Base-by-base conservation (phyloP, 2,329 filamentous ascomycete genomes). In the Colletotrichum somersetense region DNA sequence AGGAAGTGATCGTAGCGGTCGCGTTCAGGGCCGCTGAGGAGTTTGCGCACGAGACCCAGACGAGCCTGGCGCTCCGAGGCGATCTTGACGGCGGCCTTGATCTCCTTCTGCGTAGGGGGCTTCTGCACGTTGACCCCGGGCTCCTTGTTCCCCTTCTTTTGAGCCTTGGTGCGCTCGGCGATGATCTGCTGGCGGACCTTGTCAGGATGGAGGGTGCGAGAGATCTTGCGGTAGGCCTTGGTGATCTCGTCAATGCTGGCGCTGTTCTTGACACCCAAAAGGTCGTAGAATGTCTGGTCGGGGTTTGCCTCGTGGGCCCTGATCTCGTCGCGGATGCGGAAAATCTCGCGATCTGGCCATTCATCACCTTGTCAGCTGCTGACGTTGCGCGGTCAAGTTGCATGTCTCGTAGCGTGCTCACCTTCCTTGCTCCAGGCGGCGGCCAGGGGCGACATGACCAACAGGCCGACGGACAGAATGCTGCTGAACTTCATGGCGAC, bases 1-100 rank as follows among this genome's bases (percentile, higher is more conserved):
- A 98, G 84, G 85, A 98, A 99, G 82, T 98, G 92, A 81, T 99
- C 96, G 83, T 99, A 99, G 74, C 96, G 92, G 76, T 94, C 93
- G 74, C 96, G 90, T 66, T 89, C 89, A 3, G 92, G 86, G 1
- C 96, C 94, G 77, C 93, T 91, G 64, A 99, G 91, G 78, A 99
- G 93, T 79, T 94, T 93, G 76, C 92, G 91, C 66, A 98, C 93
- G 78, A 97, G 89, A 74, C 92, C 92, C 52, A 99, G 88, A 52
- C 95, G 91, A 72, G 94, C 91, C 84, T 97, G 96, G 75, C 93
- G 91, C 77, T 96, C 93, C 35, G 90, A 91, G 66, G 96, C 96
- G 75, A 90, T 87, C 85, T 97, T 97, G 78, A 94, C 85, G 76
- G 93, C 93, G 40, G 91, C 87, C 75, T 91, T 91, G 81, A 97